A percentile compares a stretch with the other conserved stretches of the same genome.
phyloP scores from a whole-genome alignment of 495 filamentous ascomycete genomes.

The Neurospora africana region DNA sequence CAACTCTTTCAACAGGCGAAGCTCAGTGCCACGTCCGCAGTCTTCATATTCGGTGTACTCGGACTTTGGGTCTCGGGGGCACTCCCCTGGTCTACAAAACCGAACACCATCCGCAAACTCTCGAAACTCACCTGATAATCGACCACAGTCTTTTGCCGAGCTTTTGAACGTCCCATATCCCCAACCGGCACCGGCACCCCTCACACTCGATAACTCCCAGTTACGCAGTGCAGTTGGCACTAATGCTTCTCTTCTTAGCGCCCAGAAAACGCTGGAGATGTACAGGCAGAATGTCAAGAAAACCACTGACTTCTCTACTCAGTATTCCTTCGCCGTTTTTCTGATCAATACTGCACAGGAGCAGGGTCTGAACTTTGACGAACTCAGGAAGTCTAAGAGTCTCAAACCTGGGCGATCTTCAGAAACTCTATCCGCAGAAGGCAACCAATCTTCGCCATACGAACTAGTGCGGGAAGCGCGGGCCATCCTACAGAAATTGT shows the following conservation, averaged over 20 bases:
- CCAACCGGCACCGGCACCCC: constrained; percentile 66
- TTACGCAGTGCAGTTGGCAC: constrained; percentile 69
- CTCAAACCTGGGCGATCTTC: constrained; percentile 27
- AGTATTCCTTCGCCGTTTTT: constrained; percentile 93
- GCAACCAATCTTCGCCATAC: constrained; percentile 38
- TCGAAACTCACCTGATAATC: constrained; percentile 60
- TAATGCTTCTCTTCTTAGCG: constrained; percentile 80
- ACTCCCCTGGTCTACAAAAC: constrained; percentile 45
- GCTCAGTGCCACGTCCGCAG: constrained; percentile 51
- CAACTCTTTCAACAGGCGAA: constrained; percentile 37
- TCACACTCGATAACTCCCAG: constrained; percentile 64
- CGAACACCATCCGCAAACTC: constrained; percentile 54
- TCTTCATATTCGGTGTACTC: constrained; percentile 65
- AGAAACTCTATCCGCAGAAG: constrained; percentile 34
- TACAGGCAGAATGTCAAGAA: constrained; percentile 95
- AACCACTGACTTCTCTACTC: constrained; percentile 73
- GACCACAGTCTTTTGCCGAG: constrained; percentile 76
- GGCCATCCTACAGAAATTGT: constrained; percentile 73
- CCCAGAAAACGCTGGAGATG: constrained; percentile 91
- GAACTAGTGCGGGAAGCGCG: constrained; percentile 80
- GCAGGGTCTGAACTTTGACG: constrained; percentile 33
- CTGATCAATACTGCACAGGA: constrained; percentile 81
- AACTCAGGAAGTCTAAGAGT: constrained; percentile 29
- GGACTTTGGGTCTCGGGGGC: constrained; percentile 49
- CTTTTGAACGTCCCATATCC: constrained; percentile 82